phyloP scores from a whole-genome alignment of 148 eudicot genomes.

The Camellia sinensis region DNA sequence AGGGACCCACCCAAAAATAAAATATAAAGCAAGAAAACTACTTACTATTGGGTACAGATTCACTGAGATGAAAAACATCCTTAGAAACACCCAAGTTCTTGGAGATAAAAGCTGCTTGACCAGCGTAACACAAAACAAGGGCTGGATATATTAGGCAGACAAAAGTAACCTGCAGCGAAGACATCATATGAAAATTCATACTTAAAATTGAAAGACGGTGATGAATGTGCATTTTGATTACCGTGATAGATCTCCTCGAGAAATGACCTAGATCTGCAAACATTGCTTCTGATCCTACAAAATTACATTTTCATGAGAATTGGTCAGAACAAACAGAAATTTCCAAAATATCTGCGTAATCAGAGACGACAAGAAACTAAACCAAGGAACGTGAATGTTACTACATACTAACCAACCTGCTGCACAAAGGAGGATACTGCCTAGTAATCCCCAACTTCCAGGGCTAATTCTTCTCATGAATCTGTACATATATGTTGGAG shows the following conservation, averaged over 20 bases:
- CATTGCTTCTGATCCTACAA: constrained; percentile 51
- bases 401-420: constrained; percentile 48
- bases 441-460: constrained; percentile 64
- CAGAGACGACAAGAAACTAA: constrained; percentile 1
- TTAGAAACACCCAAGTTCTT: constrained; percentile 21
- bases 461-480: constrained; percentile 46
- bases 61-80: constrained; percentile 36
- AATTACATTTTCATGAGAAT: neutral
- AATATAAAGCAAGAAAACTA: neutral
- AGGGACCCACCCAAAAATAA: neutral
- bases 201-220: neutral
- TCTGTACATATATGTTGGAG: constrained; percentile 64
- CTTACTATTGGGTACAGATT: constrained; percentile 41
- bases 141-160: constrained; percentile 42
- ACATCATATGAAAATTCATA: neutral
- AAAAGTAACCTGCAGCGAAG: constrained; percentile 39
- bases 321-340: neutral
- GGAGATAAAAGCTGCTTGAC: constrained; percentile 51
- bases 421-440: constrained; percentile 66
- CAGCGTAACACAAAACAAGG: constrained; percentile 47
- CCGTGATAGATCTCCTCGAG: constrained; percentile 46
- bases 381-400: constrained; percentile 5
- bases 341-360: neutral
- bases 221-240: neutral
- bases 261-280: constrained; percentile 56